Conservation (phyloP, 768 basidiomycete species). For the Kwoniella dejecticola region DNA sequence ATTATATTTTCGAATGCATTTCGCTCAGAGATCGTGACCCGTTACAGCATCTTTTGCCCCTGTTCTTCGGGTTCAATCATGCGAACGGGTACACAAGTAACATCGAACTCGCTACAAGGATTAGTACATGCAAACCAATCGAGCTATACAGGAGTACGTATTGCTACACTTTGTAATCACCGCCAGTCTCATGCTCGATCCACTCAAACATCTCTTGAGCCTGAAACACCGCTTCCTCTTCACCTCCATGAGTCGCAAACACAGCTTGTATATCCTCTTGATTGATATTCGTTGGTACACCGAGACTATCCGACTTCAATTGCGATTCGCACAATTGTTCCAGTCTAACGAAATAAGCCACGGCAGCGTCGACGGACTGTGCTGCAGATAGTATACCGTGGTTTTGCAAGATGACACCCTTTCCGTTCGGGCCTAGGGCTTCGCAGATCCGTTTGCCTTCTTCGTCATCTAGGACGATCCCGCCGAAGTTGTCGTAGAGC, state of each 20-base stretch:
- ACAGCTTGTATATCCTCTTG: slow-evolving; percentile 2
- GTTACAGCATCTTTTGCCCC: too few species aligned
- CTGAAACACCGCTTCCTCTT: slow-evolving; percentile 8
- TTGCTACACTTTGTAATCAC: slow-evolving; percentile 12
- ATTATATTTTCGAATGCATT: too few species aligned
- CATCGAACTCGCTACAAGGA: too few species aligned
- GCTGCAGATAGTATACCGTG: slow-evolving; percentile 35
- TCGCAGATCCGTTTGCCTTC: slow-evolving; percentile 61
- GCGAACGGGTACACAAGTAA: too few species aligned
- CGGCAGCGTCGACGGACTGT: slow-evolving; percentile 18
- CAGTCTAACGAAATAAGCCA: slow-evolving; percentile 23
- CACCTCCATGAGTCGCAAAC: slow-evolving; percentile 7
- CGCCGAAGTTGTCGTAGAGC: slow-evolving; percentile 60
- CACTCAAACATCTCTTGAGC: slow-evolving; percentile 15
- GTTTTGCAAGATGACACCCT: slow-evolving; percentile 33
- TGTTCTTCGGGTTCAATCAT: too few species aligned
- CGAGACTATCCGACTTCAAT: slow-evolving; percentile 19
- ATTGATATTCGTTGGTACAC: background rate
- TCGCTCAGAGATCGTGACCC: too few species aligned
- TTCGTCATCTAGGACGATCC: slow-evolving; percentile 59
- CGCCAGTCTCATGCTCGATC: slow-evolving; percentile 8
- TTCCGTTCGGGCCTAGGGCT: slow-evolving; percentile 25
- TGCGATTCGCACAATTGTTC: slow-evolving; percentile 28
- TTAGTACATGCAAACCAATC: too few species aligned
- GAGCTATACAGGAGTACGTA: too few species aligned